Base-by-base conservation (phyloP, 371 early-diverging fungal species). In the Rhizopus arrhizus region DNA sequence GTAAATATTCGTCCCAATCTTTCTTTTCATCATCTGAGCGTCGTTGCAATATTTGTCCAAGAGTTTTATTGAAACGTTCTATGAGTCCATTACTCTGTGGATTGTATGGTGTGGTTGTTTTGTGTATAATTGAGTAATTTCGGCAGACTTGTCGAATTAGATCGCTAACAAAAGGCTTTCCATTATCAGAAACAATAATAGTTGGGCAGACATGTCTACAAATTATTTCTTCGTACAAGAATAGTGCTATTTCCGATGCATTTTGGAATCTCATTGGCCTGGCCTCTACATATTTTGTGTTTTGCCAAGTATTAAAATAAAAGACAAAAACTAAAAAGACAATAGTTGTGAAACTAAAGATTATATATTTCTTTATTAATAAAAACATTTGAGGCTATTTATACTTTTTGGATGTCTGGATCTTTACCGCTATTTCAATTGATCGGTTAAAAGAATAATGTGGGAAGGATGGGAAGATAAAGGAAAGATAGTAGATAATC, bases 241-340 rank as follows among this genome's bases (percentile, higher is more conserved):
- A 50, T 5, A 22, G 0, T 3, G 22, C 28, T 7, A 47, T 28
- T 47, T 47, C 28, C 9, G 28, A 10, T 4, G 47, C n/a, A 47
- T 2, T 47, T 16, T 47, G 47, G 47, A 28, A 47, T 22, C 47
- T n/a, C 22, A 28, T 47, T n/a, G 53, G 15, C 15, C 53, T 10
- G 10, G 42, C 56, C 43, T 55, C 56, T 5, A 43, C 28, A 9
- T 33, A 42, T 43, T 55, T n/a, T n/a, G n/a, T n/a, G n/a, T n/a
- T n/a, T n/a, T n/a, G n/a, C n/a, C n/a, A n/a, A n/a, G n/a, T n/a
- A n/a, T n/a, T n/a, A n/a, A n/a, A n/a, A n/a, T n/a, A n/a, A n/a
- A n/a, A n/a, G n/a, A n/a, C n/a, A n/a, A n/a, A n/a, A n/a, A n/a
- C n/a, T n/a, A n/a, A n/a, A n/a, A n/a, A n/a, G n/a, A n/a, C n/a